Conservation (phyloP, 495 filamentous ascomycete genomes). For the Physcia stellaris region DNA sequence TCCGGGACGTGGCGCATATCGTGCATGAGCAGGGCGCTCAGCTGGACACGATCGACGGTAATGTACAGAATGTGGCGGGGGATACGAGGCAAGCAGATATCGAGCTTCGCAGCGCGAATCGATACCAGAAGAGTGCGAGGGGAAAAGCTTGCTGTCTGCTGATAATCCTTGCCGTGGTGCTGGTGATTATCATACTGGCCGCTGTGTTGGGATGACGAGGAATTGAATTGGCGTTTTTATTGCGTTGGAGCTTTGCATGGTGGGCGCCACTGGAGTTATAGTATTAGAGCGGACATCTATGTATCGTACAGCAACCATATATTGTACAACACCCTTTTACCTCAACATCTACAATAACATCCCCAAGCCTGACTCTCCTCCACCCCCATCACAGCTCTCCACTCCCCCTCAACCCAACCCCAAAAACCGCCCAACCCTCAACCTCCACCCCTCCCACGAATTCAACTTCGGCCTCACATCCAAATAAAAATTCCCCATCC, state of each 20-base stretch:
- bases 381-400: not conserved
- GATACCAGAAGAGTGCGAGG: constrained; percentile 86
- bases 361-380: not conserved
- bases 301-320: not conserved
- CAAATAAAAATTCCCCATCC: constrained; percentile 73
- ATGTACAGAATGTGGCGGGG: constrained; percentile 66
- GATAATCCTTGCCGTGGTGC: constrained; percentile 76
- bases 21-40: constrained; percentile 85
- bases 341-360: not conserved
- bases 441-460: constrained; percentile 74
- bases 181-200: constrained; percentile 78
- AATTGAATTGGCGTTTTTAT: too few relatives aligned
- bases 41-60: constrained; percentile 77
- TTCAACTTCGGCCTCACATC: constrained; percentile 95
- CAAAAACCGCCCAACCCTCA: constrained; percentile 52
- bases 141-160: constrained; percentile 87
- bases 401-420: constrained; percentile 29
- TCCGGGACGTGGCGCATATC: constrained; percentile 92
- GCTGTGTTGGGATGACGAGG: constrained; percentile 51
- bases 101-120: constrained; percentile 67
- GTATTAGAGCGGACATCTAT: too few relatives aligned
- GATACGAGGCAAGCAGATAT: constrained; percentile 73
- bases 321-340: not conserved
- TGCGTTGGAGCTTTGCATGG: not conserved
- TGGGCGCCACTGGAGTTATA: too few relatives aligned